A percentile compares a stretch with the other conserved stretches of the same genome.
phyloP scores from a whole-genome alignment of 192 early-diverging fungal species.

The Hyaloraphidium curvatum region DNA sequence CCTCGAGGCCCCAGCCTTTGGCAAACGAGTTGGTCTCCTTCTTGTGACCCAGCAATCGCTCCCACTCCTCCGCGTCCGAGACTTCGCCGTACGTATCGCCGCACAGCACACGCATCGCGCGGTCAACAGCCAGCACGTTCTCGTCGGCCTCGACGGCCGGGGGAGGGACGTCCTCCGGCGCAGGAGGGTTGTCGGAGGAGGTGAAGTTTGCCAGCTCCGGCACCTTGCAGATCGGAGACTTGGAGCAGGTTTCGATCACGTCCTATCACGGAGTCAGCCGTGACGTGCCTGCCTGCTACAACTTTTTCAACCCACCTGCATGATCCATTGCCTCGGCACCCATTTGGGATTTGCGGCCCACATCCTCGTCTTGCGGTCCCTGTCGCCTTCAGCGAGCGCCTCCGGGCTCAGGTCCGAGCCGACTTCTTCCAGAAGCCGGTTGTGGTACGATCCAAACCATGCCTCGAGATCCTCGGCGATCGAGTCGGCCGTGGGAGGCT shows the following conservation, averaged over 20 bases:
- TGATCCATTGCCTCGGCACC: neutral
- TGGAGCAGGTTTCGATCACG: too few species aligned
- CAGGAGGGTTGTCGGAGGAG: neutral
- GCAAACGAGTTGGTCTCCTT: too few species aligned
- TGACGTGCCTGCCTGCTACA: neutral
- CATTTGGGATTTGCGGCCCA: too few species aligned
- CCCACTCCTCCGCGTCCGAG: too few species aligned
- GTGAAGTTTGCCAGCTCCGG: too few species aligned
- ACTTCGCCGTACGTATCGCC: neutral
- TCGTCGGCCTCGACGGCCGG: neutral
- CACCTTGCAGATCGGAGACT: too few species aligned
- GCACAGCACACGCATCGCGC: neutral
- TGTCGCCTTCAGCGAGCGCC: too few species aligned
- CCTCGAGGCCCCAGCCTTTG: too few species aligned
- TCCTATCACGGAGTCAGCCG: neutral
- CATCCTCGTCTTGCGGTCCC: too few species aligned
- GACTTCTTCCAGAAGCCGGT: too few species aligned
- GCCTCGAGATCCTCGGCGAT: neutral
- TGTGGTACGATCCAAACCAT: neutral
- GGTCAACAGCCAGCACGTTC: neutral
- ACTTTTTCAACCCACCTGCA: neutral
- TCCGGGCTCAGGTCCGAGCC: too few species aligned
- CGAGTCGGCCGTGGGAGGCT: neutral
- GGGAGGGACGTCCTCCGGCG: neutral
- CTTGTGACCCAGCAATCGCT: too few species aligned